These are phyloP conservation scores for Priceomyces melissophilus DNA, from an alignment of 805 yeast species.

Conservation along the genomic window DNA sequence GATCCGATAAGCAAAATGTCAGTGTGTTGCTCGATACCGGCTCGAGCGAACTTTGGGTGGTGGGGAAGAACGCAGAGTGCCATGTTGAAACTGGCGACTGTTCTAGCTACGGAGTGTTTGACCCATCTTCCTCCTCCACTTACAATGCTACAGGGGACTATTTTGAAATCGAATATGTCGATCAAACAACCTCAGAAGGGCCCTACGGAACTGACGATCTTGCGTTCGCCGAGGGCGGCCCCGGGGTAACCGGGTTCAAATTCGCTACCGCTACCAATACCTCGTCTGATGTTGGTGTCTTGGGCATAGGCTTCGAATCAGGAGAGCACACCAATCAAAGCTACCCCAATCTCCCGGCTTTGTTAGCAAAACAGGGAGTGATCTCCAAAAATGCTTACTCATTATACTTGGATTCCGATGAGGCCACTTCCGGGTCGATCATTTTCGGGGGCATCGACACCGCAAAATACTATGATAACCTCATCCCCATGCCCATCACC, in stretches of 20 bases:
- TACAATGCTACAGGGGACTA: constrained; percentile 19
- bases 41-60: constrained; percentile 28
- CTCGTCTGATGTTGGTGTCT: constrained; percentile 3
- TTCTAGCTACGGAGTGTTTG: constrained; percentile 36
- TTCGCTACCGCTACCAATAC: constrained; percentile 16
- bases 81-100: constrained; percentile 17
- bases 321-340: constrained; percentile 11
- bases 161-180: constrained; percentile 25
- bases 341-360: constrained; percentile 38
- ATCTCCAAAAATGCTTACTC: constrained; percentile 34
- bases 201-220: constrained; percentile 2
- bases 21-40: constrained; percentile 24
- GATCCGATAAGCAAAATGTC: neutral
- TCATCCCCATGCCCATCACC: constrained; percentile 19
- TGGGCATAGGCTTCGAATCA: constrained; percentile 5
- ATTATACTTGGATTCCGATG: constrained; percentile 28
- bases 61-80: constrained; percentile 10
- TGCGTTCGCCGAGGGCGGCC: constrained; percentile 4
- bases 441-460: constrained; percentile 44
- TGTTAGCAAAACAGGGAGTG: constrained; percentile 28
- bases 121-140: constrained; percentile 27
- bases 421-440: constrained; percentile 27
- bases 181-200: constrained; percentile 13
- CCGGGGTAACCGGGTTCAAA: constrained; percentile 26
- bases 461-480: constrained; percentile 32